Evolutionary conservation across 805 yeast genomes (phyloP), one percentile per base, ranked within the genome.

Genomic region (Hanseniaspora hatyaiensis): DNA sequence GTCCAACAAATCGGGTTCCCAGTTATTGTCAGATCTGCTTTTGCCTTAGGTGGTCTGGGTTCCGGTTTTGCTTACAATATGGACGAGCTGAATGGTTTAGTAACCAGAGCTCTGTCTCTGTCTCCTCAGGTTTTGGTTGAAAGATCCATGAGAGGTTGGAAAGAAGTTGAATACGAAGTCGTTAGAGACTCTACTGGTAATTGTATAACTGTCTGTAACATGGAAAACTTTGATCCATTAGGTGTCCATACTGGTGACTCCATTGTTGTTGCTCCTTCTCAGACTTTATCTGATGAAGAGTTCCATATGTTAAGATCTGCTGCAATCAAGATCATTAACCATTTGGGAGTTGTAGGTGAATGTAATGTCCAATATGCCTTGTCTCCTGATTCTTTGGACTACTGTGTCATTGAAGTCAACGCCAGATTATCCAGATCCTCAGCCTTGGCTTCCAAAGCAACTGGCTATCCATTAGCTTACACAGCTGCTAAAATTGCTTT

Each of bases 171-270:
- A 70, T 89, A 89, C 66, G 98, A 89, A 69, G 98, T 89, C 65
- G 98, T 89, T 48, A 86, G 98, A 67, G 98, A 89, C 69, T 88
- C 94, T 44, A 82, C 78, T 58, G 96, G 86, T 66, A 89, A 89
- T 77, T 89, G 98, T 79, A 86, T 89, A 59, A 89, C 98, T 41
- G 98, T 89, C 53, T 89, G 98, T 76, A 89, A 89, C 71, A 89
- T 89, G 98, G 98, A 89, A 70, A 89, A 89, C 69, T 89, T 89
- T 57, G 98, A 89, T 68, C 98, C 98, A 40, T 75, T 89, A 58
- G 98, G 98, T 64, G 88, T 89, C 60, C 98, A 89, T 64, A 89
- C 98, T 51, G 98, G 98, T 74, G 98, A 89, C 66, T 92, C 97
- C 48, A 92, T 89, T 60, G 98, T 89, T 50, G 95, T 89, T 60